A percentile compares a stretch with the other conserved stretches of the same genome.
These are phyloP conservation scores for Malassezia yamatoensis DNA, from an alignment of 1,284 basidiomycete genomes.

Conservation along the genomic window DNA sequence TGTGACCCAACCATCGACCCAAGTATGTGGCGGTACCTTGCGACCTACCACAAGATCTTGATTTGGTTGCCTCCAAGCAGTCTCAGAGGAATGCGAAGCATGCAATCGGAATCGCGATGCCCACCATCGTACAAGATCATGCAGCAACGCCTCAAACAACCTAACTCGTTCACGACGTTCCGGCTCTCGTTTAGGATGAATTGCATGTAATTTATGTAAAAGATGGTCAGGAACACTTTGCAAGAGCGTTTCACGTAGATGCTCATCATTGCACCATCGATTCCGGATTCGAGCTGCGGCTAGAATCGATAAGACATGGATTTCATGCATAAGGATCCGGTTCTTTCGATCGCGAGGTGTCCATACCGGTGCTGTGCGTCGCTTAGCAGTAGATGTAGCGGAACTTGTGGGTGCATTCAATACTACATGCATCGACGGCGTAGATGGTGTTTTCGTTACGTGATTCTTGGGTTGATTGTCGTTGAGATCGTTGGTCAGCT, in stretches of 20 bases:
- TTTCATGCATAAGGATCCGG: constrained; percentile 39
- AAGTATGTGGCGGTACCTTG: constrained; percentile 21
- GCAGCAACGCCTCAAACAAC: constrained; percentile 42
- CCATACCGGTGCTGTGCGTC: constrained; percentile 17
- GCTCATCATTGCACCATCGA: constrained; percentile 68
- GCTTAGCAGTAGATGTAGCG: constrained; percentile 20
- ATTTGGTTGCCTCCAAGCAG: constrained; percentile 39
- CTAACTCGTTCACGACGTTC: constrained; percentile 42
- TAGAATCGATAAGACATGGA: constrained; percentile 57
- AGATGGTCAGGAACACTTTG: constrained; percentile 30
- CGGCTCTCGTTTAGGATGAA: constrained; percentile 38
- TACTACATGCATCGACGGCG: constrained; percentile 23
- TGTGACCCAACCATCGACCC: constrained; percentile 43
- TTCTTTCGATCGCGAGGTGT: constrained; percentile 41
- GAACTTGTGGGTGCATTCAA: constrained; percentile 6
- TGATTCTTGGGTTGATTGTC: neutral
- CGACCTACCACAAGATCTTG: constrained; percentile 31
- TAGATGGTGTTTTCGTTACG: constrained; percentile 7
- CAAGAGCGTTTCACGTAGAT: constrained; percentile 56
- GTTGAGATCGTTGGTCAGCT: no score
- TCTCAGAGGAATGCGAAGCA: constrained; percentile 25
- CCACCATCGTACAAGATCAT: constrained; percentile 43
- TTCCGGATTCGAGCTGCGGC: constrained; percentile 69
- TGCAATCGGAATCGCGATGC: constrained; percentile 32
- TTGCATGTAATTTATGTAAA: constrained; percentile 33